Percentiles rank a stretch among this genome's conserved stretches.
Conservation (phyloP, 1,139 yeast species). For the Wickerhamomyces sp. region DNA sequence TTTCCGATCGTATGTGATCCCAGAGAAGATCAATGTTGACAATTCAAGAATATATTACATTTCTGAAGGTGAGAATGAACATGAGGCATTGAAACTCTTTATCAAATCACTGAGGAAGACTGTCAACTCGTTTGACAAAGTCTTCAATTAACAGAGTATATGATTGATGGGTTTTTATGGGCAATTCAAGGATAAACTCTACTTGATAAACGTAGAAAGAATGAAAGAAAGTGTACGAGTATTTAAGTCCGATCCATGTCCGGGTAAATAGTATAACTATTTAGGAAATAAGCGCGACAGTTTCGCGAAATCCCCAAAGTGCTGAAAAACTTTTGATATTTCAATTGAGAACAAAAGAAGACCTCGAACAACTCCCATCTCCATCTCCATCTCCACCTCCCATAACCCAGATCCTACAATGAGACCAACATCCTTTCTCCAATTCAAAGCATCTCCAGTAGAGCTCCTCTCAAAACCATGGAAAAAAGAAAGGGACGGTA, state of each 20-base stretch:
- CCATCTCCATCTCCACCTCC: background rate
- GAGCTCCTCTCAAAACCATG: conserved; percentile 74
- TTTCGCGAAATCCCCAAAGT: background rate
- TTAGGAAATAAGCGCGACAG: background rate
- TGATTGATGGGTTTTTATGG: too few species aligned
- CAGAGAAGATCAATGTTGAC: background rate
- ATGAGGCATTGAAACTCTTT: background rate
- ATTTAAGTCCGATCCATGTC: too few species aligned
- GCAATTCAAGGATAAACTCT: too few species aligned
- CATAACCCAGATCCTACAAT: conserved; percentile 25
- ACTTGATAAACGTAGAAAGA: too few species aligned
- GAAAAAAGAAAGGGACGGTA: conserved; percentile 81
- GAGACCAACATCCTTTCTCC: conserved; percentile 49
- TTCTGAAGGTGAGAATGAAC: background rate
- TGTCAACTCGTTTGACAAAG: background rate
- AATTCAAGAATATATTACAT: background rate
- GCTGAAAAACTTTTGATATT: conserved; percentile 4
- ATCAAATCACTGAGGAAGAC: background rate
- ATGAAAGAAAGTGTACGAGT: too few species aligned
- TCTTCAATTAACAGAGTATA: background rate
- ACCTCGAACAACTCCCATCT: background rate
- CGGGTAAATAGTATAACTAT: background rate
- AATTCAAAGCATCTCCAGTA: conserved; percentile 50
- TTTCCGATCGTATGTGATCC: background rate
- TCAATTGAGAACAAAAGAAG: background rate